Conservation (phyloP, 2,329 filamentous ascomycete species). For the Gremmenia infestans region DNA sequence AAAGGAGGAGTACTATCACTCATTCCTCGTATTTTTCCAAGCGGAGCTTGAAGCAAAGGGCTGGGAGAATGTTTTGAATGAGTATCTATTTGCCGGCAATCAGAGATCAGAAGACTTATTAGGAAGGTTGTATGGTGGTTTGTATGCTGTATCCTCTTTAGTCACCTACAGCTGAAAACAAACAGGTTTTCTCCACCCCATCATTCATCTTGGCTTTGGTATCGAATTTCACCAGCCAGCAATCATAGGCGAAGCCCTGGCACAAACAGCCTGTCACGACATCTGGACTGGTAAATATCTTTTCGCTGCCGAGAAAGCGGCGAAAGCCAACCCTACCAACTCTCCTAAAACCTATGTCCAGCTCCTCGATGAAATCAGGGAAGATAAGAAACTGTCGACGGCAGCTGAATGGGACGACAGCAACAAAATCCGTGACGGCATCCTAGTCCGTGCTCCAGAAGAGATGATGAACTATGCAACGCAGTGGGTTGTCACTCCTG, state of each 20-base stretch:
- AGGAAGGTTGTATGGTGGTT: constrained; percentile 60
- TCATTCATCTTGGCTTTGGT: constrained; percentile 83
- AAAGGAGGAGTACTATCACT: constrained; percentile 59
- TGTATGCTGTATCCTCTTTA: constrained; percentile 15
- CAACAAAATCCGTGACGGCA: constrained; percentile 65
- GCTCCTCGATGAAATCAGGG: constrained; percentile 56
- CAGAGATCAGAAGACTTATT: constrained; percentile 64
- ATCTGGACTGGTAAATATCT: constrained; percentile 53
- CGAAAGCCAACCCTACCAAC: constrained; percentile 28
- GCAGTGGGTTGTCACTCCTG: constrained; percentile 52
- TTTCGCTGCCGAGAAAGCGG: constrained; percentile 44
- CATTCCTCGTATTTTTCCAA: constrained; percentile 75
- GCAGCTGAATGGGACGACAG: constrained; percentile 48
- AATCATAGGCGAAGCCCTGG: constrained; percentile 74
- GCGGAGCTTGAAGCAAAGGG: constrained; percentile 61
- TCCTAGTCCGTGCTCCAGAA: constrained; percentile 56
- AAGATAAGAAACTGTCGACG: constrained; percentile 49
- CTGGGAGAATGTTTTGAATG: constrained; percentile 56
- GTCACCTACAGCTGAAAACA: constrained; percentile 4
- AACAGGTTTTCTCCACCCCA: constrained; percentile 66
- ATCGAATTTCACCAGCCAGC: constrained; percentile 78
- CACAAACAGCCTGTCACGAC: constrained; percentile 68
- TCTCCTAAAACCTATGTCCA: constrained; percentile 45
- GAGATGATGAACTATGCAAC: constrained; percentile 59
- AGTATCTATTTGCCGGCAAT: constrained; percentile 65